These are phyloP conservation scores for Geranium rotundifolium DNA, from an alignment of 345 rosid species.

Conservation along the genomic window DNA sequence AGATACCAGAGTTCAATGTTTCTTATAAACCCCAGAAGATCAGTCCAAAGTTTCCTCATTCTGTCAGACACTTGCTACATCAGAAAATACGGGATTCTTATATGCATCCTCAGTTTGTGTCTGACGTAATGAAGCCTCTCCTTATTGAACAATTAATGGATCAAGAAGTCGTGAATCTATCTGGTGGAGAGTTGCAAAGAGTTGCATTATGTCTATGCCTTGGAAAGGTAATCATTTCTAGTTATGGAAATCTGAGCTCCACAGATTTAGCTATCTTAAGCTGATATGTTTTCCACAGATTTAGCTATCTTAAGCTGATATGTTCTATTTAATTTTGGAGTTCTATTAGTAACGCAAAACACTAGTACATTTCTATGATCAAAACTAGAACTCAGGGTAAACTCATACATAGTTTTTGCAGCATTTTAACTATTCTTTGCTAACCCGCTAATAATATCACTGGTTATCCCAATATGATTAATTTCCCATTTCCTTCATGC, in stretches of 20 bases:
- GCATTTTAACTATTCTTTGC: no score
- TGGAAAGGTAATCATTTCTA: slow-evolving; percentile 54
- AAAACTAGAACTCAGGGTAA: no score
- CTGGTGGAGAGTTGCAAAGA: slow-evolving; percentile 99
- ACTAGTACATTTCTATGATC: no score
- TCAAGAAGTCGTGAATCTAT: slow-evolving; percentile 86
- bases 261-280: neutral
- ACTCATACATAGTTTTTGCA: no score
- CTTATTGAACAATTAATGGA: slow-evolving; percentile 95
- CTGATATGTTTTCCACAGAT: neutral
- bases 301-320: no score
- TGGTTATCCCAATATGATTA: no score
- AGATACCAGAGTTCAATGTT: slow-evolving; percentile 90
- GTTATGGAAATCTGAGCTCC: neutral
- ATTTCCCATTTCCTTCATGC: slow-evolving; percentile 14
- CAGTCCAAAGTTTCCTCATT: slow-evolving; percentile 68
- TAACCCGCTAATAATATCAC: no score
- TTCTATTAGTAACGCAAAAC: no score
- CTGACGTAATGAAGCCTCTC: slow-evolving; percentile 98
- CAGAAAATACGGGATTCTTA: slow-evolving; percentile 84
- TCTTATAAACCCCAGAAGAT: slow-evolving; percentile 98
- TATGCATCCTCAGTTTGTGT: slow-evolving; percentile 86
- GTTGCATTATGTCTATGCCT: slow-evolving; percentile 93
- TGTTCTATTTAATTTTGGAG: no score
- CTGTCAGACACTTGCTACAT: slow-evolving; percentile 82